Base-by-base conservation (phyloP, 805 yeast genomes). In the Brettanomyces bruxellensis region DNA sequence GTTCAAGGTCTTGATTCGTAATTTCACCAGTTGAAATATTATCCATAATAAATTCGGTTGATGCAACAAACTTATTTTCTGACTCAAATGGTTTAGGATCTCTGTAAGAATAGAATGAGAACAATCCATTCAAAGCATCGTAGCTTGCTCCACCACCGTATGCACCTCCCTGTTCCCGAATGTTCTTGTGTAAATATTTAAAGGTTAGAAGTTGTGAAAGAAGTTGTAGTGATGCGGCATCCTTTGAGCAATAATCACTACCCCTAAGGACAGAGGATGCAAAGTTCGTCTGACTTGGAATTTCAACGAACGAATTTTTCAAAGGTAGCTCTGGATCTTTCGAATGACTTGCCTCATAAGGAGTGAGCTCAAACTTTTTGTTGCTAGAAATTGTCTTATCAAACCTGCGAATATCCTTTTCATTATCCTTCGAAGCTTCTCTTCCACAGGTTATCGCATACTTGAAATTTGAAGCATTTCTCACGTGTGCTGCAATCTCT, bases 91-190 rank as follows among this genome's bases (percentile, higher is more conserved):
- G 87, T 52, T 86, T 83, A 14, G 99, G 99, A 62, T 93, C 99
- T 55, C 99, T 76, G 68, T 91, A 93, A 0, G 98, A 89, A 66
- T 84, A 93, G 66, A 74, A 88, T 34, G 85, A 76, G 57, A 91
- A 78, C 3, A 81, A 56, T 0, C 97, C 98, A 44, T 85, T 87
- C 23, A 86, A 60, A 0, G 91, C 88, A 60, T 83, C 86, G 61
- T 82, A 93, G 6, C 76, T 67, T 4, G 95, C 85, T 4, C 99
- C 99, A 5, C 96, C 98, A 6, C 99, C 99, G 60, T 93, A 93
- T 0, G 99, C 99, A 49, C 99, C 99, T 47, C 96, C 96, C 57
- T 91, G 80, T 60, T 93, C 99, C 53, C 99, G 77, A 36, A 93
- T 80, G 52, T 89, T 95, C 11, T 87, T 77, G 63, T 93, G 99